Base-by-base conservation (phyloP, 441 rosid genomes). In the Lepidium campestre region DNA sequence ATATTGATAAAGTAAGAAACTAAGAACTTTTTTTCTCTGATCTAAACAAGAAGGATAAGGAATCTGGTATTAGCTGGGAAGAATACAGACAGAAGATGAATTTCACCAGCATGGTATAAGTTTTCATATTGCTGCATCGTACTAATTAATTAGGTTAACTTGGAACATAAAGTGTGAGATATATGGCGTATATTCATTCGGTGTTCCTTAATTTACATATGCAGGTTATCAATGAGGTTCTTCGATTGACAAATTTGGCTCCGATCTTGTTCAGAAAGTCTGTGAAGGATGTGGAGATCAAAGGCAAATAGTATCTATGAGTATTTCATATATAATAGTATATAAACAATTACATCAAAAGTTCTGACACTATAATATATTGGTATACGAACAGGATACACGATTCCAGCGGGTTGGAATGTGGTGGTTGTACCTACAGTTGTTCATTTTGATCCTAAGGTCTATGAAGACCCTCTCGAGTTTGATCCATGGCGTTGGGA, bases 41-140 rank as follows among this genome's bases (percentile, higher is more conserved):
- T n/a, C n/a, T n/a, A n/a, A n/a, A n/a, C n/a, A n/a, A n/a, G n/a
- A n/a, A n/a, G n/a, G n/a, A n/a, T n/a, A 57, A 36, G 19, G 48
- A 47, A 35, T 15, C 7, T 46, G 65, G 41, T 23, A 19, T 68
- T 7, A 58, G 40, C n/a, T 68, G 65, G 65, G 72, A 57, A 23
- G 65, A 68, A 47, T 68, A 68, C 47, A 68, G 57, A 58, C 34
- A 55, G 48, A 41, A 55, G 2, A 57, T 68, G 65, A 34, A 2
- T 47, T 68, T 68, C 72, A 68, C 72, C 27, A 34, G 22, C 57
- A 57, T 56, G 65, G 72, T 67, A 34, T n/a, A n/a, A n/a, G n/a
- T n/a, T n/a, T n/a, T n/a, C n/a, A n/a, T n/a, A n/a, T n/a, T n/a
- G n/a, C n/a, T n/a, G n/a, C n/a, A n/a, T n/a, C n/a, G n/a, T n/a